Evolutionary conservation across 1,284 basidiomycete genomes (phyloP).

Genomic region (Fomitopsis pinicola): DNA sequence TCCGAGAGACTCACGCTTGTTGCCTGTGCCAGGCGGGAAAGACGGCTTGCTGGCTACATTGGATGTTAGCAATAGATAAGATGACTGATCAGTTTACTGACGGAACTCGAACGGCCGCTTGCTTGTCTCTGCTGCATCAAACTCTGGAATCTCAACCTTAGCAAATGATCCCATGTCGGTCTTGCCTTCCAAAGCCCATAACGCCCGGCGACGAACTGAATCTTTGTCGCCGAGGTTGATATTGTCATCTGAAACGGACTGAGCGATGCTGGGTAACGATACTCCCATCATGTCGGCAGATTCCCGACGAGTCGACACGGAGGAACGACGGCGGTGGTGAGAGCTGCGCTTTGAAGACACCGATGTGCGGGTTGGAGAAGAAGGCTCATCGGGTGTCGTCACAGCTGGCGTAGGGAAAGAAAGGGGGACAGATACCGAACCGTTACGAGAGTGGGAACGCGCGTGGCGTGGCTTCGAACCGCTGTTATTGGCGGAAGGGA

Average conservation of each 20-base stretch:
- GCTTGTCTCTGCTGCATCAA: constrained; percentile 51
- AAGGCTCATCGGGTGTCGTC: constrained; percentile 32
- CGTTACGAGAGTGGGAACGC: constrained; percentile 71
- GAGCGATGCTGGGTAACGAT: constrained; percentile 55
- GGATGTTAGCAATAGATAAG: constrained; percentile 5
- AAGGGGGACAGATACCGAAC: constrained; percentile 33
- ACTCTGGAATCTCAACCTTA: constrained; percentile 78
- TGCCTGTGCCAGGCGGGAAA: constrained; percentile 44
- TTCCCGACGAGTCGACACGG: constrained; percentile 79
- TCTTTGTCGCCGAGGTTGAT: constrained; percentile 69
- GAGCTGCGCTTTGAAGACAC: constrained; percentile 60
- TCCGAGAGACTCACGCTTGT: constrained; percentile 73
- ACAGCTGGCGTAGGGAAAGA: constrained; percentile 20
- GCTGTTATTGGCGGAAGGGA: constrained; percentile 24
- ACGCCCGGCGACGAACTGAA: constrained; percentile 70
- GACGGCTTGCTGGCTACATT: constrained; percentile 47
- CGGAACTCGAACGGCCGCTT: constrained; percentile 59
- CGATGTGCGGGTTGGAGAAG: constrained; percentile 25
- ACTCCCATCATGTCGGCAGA: constrained; percentile 83
- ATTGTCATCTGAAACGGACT: constrained; percentile 55
- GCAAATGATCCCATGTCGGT: constrained; percentile 53
- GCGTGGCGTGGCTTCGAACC: constrained; percentile 42
- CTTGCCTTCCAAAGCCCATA: constrained; percentile 78
- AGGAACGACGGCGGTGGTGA: constrained; percentile 75
- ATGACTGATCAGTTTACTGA: constrained; percentile 32